These are phyloP conservation scores for Narthecium ossifragum DNA, from an alignment of 106 monocot species.

Conservation along the genomic window DNA sequence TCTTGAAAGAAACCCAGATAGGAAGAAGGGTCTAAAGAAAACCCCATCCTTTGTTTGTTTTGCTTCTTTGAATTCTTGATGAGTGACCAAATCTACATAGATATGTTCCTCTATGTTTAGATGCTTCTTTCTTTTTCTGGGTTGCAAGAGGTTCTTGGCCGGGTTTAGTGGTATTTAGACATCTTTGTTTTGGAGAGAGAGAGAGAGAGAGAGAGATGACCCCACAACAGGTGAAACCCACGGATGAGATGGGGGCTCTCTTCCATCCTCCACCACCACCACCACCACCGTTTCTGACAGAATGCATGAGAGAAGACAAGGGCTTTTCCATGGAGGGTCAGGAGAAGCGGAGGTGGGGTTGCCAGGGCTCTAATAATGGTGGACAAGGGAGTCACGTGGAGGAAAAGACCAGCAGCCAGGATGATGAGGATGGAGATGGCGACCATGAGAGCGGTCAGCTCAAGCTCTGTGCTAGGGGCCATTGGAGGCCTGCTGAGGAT, in stretches of 20 bases:
- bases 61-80: not conserved
- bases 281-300: not conserved
- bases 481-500: slow-evolving; percentile 90
- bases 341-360: slow-evolving; percentile 1
- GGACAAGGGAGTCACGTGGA: no score
- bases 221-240: slow-evolving; percentile 7
- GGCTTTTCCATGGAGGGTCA: no score
- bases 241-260: slow-evolving; percentile 3
- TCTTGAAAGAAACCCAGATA: no score
- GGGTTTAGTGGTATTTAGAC: not conserved
- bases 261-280: slow-evolving; percentile 12
- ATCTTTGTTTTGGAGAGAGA: no score
- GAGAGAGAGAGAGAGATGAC: not conserved
- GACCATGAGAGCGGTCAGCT: slow-evolving; percentile 3
- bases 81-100: not conserved
- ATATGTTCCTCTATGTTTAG: not conserved
- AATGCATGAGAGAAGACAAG: not conserved
- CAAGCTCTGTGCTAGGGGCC: slow-evolving; percentile 73
- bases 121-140: not conserved
- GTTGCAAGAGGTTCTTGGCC: not conserved
- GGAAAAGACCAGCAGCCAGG: no score
- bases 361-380: not conserved
- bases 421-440: slow-evolving; percentile 1
- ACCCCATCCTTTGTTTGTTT: not conserved
- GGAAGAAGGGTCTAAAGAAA: no score